These are phyloP conservation scores for Penicillium psychrosexuale DNA, from an alignment of 2,329 filamentous ascomycete genomes.

Conservation along the genomic window DNA sequence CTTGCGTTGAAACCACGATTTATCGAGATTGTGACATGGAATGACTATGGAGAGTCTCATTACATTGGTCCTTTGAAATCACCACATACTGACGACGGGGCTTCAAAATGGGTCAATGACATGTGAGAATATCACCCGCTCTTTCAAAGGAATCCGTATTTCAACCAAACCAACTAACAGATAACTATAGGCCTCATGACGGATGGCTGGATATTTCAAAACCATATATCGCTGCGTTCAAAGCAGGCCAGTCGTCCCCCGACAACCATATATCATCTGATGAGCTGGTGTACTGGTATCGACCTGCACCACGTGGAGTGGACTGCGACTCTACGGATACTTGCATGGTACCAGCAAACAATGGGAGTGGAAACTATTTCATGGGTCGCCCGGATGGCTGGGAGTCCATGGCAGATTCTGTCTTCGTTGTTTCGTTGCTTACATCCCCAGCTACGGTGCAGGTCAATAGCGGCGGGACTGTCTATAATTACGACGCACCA, in stretches of 20 bases:
- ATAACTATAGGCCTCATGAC: slow-evolving; percentile 45
- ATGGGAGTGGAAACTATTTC: slow-evolving; percentile 53
- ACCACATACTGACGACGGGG: slow-evolving; percentile 36
- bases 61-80: slow-evolving; percentile 50
- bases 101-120: slow-evolving; percentile 51
- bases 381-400: slow-evolving; percentile 51
- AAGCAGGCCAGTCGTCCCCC: slow-evolving; percentile 42
- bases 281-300: slow-evolving; percentile 56
- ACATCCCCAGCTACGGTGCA: slow-evolving; percentile 45
- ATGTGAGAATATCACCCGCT: slow-evolving; percentile 34
- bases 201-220: slow-evolving; percentile 55
- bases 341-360: slow-evolving; percentile 47
- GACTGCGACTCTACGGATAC: slow-evolving; percentile 55
- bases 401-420: slow-evolving; percentile 50
- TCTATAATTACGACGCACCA: slow-evolving; percentile 31
- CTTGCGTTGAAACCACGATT: slow-evolving; percentile 48
- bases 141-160: background rate
- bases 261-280: slow-evolving; percentile 46
- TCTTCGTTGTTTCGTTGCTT: slow-evolving; percentile 54
- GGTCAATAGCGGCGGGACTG: slow-evolving; percentile 25
- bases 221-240: slow-evolving; percentile 54
- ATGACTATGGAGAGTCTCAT: slow-evolving; percentile 56
- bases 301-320: slow-evolving; percentile 47
- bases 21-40: slow-evolving; percentile 50
- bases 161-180: background rate